These are phyloP conservation scores for Solanum hybrid DNA, from an alignment of 305 asterid genomes.

Conservation along the genomic window DNA sequence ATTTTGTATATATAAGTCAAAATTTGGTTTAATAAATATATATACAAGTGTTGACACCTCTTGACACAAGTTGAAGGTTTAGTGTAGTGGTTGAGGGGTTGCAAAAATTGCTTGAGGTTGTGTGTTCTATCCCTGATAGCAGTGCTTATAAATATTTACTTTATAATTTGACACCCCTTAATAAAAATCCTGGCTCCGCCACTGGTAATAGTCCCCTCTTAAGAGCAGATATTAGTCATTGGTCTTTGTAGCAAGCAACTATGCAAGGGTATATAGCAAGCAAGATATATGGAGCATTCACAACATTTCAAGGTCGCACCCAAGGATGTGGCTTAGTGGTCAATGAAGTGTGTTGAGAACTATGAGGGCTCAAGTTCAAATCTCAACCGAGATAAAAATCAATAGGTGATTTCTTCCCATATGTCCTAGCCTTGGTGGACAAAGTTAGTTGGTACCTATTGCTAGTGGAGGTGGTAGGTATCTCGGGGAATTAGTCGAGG, in stretches of 20 bases:
- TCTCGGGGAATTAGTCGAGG: not conserved
- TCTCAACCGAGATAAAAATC: not conserved
- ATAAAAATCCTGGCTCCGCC: no score
- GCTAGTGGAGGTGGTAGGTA: not conserved
- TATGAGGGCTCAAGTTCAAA: not conserved
- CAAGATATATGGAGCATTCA: not conserved
- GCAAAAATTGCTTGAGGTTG: no score
- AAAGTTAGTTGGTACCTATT: not conserved
- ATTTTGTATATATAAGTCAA: no score
- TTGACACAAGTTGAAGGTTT: no score
- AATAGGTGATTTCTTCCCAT: not conserved
- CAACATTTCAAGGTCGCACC: not conserved
- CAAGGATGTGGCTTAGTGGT: not conserved
- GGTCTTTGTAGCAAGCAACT: not conserved
- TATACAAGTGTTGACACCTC: no score
- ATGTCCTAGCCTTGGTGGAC: not conserved
- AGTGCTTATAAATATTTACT: no score
- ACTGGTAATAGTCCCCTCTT: not conserved
- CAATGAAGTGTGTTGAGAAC: not conserved
- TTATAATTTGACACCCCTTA: no score
- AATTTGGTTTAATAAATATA: no score
- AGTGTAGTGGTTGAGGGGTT: no score
- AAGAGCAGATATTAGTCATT: not conserved
- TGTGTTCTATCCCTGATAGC: no score
- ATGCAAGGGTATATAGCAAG: not conserved